These are phyloP conservation scores for Sporothrix schenckii DNA, from an alignment of 2,329 filamentous ascomycete genomes.

Conservation along the genomic window DNA sequence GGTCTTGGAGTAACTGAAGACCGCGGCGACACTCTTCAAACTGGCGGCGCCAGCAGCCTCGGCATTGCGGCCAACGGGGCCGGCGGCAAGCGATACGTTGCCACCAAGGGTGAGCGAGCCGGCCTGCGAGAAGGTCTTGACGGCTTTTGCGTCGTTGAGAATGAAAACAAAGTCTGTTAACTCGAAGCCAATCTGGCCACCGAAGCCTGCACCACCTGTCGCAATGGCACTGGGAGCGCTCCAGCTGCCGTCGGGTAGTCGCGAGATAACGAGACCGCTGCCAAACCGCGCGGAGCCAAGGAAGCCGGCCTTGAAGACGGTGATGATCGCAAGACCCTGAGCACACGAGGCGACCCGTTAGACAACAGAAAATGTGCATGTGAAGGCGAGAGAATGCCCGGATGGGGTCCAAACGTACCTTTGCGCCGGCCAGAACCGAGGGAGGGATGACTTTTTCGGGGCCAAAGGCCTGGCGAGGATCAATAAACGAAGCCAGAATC, in stretches of 20 bases:
- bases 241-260: constrained; percentile 76
- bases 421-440: constrained; percentile 83
- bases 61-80: constrained; percentile 90
- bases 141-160: constrained; percentile 85
- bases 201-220: constrained; percentile 78
- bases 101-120: constrained; percentile 91
- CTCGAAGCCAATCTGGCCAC: constrained; percentile 85
- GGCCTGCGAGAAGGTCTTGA: constrained; percentile 90
- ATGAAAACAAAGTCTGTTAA: constrained; percentile 97
- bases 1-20: constrained; percentile 97
- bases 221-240: constrained; percentile 80
- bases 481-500: constrained; percentile 92
- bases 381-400: background rate
- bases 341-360: constrained; percentile 10
- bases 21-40: constrained; percentile 81
- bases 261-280: constrained; percentile 78
- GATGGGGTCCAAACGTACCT: constrained; percentile 57
- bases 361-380: background rate
- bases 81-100: constrained; percentile 94
- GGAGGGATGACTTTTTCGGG: constrained; percentile 98
- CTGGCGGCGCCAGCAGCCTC: constrained; percentile 95
- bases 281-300: constrained; percentile 81
- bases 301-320: constrained; percentile 85
- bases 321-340: constrained; percentile 79
- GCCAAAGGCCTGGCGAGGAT: constrained; percentile 88